Base-by-base conservation (phyloP, 2,329 filamentous ascomycete genomes). In the Colletotrichum gigasporum region DNA sequence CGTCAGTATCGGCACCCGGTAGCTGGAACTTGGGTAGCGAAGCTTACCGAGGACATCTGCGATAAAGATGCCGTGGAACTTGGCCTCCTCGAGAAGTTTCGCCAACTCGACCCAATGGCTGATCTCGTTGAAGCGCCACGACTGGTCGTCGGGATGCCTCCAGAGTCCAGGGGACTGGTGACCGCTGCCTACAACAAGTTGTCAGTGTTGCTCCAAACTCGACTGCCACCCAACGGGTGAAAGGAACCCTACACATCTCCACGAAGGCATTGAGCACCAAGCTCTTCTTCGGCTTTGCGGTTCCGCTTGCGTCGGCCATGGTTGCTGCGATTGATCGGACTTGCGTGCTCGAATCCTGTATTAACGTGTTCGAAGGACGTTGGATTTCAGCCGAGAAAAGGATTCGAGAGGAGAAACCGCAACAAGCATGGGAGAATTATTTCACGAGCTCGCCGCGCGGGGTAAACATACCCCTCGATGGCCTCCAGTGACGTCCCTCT, bases 51-150 rank as follows among this genome's bases (percentile, higher is more conserved):
- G 80, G 0, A 90, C 87, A 71, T 91, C 88, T 0, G 88, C 88
- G 54, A 91, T 88, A 73, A 90, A 90, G 34, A 90, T 87, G 10
- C 86, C 87, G 56, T 90, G 87, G 67, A 90, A 89, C 55, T 89
- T 87, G 28, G 85, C 87, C 1, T 81, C 77, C 67, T 90, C 88
- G 1, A 90, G 81, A 1, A 87, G 75, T 64, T 88, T 80, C 0
- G 87, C 88, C 0, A 91, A 75, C 52, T 86, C 80, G 0, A 85
- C 81, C 88, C 88, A 91, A 64, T 90, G 85, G 5, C 85, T 77
- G 32, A 89, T 77, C 24, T 84, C 80, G 65, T 87, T 87, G 74
- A 91, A 91, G 16, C 84, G 76, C 68, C 82, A 82, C 2, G 88
- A 90, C 67, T 85, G 78, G 67, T 92, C 89, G 14, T 86, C 79